A percentile compares a stretch with the other conserved stretches of the same genome.
Evolutionary conservation across 257 asterid genomes (phyloP).

Genomic region (Prunella vulgaris): DNA sequence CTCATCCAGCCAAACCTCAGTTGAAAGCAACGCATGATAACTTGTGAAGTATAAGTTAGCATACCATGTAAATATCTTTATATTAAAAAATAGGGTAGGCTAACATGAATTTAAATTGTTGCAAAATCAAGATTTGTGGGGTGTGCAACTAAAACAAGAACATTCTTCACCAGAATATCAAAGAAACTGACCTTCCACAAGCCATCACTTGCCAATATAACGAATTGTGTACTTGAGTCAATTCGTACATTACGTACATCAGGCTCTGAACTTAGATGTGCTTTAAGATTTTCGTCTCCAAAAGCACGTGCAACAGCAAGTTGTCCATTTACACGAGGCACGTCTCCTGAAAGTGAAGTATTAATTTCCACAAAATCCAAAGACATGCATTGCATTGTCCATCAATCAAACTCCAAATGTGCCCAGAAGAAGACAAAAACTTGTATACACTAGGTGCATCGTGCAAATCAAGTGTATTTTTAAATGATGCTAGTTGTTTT

Average conservation of each 20-base stretch:
- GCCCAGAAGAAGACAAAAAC: background rate
- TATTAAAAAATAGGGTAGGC: too few relatives aligned
- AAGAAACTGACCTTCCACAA: slow-evolving; percentile 72
- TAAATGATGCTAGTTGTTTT: too few relatives aligned
- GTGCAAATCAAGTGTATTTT: background rate
- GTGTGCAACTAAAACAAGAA: background rate
- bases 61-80: background rate
- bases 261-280: slow-evolving; percentile 77
- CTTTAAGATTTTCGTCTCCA: slow-evolving; percentile 80
- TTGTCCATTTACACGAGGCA: slow-evolving; percentile 83
- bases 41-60: background rate
- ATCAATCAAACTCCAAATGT: background rate
- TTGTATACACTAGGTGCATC: background rate
- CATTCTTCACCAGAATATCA: background rate
- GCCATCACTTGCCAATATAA: slow-evolving; percentile 82
- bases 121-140: background rate
- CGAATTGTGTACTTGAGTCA: slow-evolving; percentile 46
- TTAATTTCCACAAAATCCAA: slow-evolving; percentile 22
- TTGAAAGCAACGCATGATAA: background rate
- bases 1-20: background rate
- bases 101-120: too few relatives aligned
- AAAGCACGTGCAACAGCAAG: slow-evolving; percentile 85
- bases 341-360: slow-evolving; percentile 54
- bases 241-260: slow-evolving; percentile 50
- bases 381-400: background rate